Base-by-base conservation (phyloP, 2,329 filamentous ascomycete species). In the Amylocarpus encephaloides region DNA sequence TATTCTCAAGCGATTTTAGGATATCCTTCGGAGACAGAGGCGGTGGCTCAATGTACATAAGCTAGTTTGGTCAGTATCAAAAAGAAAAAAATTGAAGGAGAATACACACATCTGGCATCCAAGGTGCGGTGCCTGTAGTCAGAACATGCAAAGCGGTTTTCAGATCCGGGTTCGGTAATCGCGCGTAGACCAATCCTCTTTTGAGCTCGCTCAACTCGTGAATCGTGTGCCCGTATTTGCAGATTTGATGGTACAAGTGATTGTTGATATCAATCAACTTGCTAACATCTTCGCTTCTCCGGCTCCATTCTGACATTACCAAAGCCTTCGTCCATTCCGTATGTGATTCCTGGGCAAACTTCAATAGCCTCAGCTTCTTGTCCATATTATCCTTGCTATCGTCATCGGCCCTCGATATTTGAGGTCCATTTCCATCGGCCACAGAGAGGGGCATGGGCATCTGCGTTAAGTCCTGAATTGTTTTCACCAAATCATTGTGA, bases 281-380 rank as follows among this genome's bases (percentile, higher is more conserved):
- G 71, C 85, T 86, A 59, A 97, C 87, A 59, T 86, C 82, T 35
- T 82, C 77, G 32, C 85, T 82, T 66, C 87, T 85, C 63, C 86
- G 79, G 65, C 86, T 88, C 93, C 93, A 98, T 69, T 93, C 86
- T 1, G 86, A 83, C 42, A 98, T 83, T 18, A 98, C 89, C 16
- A 96, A 75, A 6, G 91, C 80, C 71, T 98, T 97, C 66, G 95
- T 88, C 75, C 94, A 97, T 71, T 88, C 89, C 29, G 85, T 82
- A 63, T 95, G 85, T 62, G 86, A 81, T 18, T 82, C 79, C 65
- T 92, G 85, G 7, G 86, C 82, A 70, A 93, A 95, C 39, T 86
- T 80, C 52, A 95, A 69, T 47, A 96, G 68, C 33, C 75, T 70
- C 26, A 80, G 70, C 69, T 95, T 96, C 70, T 95, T 95, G 30